Evolutionary conservation across 306 rosid genomes (phyloP).

Genomic region (Casuarina equisetifolia): DNA sequence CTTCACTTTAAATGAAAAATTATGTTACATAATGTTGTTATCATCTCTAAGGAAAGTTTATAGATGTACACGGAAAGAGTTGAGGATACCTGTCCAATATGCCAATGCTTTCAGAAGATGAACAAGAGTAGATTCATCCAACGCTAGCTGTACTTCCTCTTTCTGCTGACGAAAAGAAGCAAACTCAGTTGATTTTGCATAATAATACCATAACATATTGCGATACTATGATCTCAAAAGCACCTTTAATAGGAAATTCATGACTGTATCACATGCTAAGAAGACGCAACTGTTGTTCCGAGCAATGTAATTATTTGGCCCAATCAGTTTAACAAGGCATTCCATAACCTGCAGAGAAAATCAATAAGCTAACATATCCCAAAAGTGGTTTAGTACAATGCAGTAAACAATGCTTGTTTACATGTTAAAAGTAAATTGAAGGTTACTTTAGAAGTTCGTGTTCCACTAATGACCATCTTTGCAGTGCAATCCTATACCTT

Average conservation of each 20-base stretch:
- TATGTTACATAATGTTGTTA: not conserved
- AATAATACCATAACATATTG: constrained; percentile 14
- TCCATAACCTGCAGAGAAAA: constrained; percentile 64
- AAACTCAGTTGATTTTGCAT: constrained; percentile 24
- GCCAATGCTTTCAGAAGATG: constrained; percentile 70
- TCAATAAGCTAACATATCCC: constrained; percentile 24
- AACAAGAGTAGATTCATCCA: constrained; percentile 51
- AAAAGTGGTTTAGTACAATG: not conserved
- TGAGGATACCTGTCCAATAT: constrained; percentile 69
- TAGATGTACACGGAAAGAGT: not conserved
- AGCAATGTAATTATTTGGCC: constrained; percentile 35
- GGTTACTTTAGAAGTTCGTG: not conserved
- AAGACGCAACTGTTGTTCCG: constrained; percentile 60
- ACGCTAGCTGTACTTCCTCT: constrained; percentile 44
- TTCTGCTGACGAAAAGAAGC: constrained; percentile 44
- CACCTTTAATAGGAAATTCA: constrained; percentile 87
- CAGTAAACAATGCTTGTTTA: not conserved
- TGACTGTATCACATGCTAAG: constrained; percentile 83
- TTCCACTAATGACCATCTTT: not conserved
- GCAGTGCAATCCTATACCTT: not conserved
- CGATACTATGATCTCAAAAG: constrained; percentile 19
- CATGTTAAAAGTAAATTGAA: not conserved
- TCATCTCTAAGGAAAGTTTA: constrained; percentile 11
- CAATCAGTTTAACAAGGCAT: constrained; percentile 65
- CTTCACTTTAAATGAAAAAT: not conserved